phyloP scores from a whole-genome alignment of 768 basidiomycete genomes.

The Trichaptum fuscoviolaceum region DNA sequence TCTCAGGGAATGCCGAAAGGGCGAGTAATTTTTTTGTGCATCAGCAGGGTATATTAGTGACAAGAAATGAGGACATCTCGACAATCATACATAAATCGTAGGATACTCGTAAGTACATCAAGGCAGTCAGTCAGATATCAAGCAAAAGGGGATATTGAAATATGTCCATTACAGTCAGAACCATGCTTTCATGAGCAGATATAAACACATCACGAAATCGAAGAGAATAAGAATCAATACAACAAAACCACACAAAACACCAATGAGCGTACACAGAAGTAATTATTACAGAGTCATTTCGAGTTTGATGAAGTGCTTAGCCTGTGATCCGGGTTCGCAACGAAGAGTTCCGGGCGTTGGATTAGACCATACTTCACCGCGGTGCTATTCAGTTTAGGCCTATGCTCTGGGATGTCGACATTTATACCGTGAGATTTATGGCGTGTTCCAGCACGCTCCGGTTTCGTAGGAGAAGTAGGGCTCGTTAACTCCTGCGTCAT shows the following conservation, averaged over 20 bases:
- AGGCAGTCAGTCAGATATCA: no score
- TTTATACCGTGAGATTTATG: conserved; percentile 18
- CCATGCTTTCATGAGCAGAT: no score
- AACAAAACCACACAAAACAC: neutral
- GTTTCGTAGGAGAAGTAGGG: conserved; percentile 30
- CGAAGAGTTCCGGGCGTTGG: conserved; percentile 56
- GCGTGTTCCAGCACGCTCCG: neutral
- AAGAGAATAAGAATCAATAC: neutral
- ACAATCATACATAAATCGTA: no score
- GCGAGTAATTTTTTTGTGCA: no score
- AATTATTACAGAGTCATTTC: neutral
- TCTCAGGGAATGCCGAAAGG: no score
- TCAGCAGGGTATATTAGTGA: no score
- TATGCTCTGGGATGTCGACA: neutral
- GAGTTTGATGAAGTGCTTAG: conserved; percentile 17
- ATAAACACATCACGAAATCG: neutral
- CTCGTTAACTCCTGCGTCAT: conserved; percentile 42
- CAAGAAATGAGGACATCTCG: no score
- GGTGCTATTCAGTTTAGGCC: conserved; percentile 32
- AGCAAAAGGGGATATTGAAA: no score
- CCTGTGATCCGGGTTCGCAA: conserved; percentile 62
- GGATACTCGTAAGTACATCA: no score
- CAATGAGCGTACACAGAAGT: neutral
- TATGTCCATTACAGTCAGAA: no score
- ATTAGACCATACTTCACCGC: conserved; percentile 61